Evolutionary conservation across 352 stramenopile genomes (phyloP).

Genomic region (Phytophthora pisi): DNA sequence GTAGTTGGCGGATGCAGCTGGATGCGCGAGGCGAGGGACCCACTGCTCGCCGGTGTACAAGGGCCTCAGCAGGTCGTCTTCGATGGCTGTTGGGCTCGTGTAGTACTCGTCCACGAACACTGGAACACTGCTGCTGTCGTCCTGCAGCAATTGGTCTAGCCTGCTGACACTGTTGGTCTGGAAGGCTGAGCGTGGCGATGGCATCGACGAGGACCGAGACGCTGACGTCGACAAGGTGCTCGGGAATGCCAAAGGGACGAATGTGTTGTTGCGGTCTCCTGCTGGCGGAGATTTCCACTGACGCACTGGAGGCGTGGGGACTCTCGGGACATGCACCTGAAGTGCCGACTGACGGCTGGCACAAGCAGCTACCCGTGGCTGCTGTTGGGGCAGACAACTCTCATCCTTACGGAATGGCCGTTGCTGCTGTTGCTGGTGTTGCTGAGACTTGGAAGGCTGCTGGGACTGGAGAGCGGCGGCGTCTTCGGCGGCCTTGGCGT

Average conservation of each 20-base stretch:
- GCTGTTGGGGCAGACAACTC: conserved; percentile 1
- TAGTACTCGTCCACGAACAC: conserved; percentile 55
- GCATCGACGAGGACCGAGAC: conserved; percentile 7
- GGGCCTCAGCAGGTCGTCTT: conserved; percentile 54
- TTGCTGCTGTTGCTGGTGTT: conserved; percentile 1
- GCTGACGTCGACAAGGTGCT: conserved; percentile 28
- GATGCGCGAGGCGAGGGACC: conserved; percentile 15
- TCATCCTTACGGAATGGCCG: conserved; percentile 2
- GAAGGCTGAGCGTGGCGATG: conserved; percentile 17
- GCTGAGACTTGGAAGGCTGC: not conserved
- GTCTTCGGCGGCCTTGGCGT: conserved; percentile 26
- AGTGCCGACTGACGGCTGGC: not conserved
- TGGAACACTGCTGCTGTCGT: conserved; percentile 52
- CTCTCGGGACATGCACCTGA: conserved; percentile 4
- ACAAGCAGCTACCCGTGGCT: conserved; percentile 5
- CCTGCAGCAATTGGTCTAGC: conserved; percentile 69
- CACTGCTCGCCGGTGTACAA: conserved; percentile 36
- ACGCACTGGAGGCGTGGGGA: not conserved
- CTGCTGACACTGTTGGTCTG: conserved; percentile 27
- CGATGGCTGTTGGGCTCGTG: conserved; percentile 51
- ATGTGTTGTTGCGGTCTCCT: conserved; percentile 16
- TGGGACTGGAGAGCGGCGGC: not conserved
- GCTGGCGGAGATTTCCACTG: conserved; percentile 18
- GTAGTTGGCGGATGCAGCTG: conserved; percentile 21
- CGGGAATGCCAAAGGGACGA: conserved; percentile 41